Base-by-base conservation (phyloP, 2,329 filamentous ascomycete genomes). In the Ophiosphaerella korrae region DNA sequence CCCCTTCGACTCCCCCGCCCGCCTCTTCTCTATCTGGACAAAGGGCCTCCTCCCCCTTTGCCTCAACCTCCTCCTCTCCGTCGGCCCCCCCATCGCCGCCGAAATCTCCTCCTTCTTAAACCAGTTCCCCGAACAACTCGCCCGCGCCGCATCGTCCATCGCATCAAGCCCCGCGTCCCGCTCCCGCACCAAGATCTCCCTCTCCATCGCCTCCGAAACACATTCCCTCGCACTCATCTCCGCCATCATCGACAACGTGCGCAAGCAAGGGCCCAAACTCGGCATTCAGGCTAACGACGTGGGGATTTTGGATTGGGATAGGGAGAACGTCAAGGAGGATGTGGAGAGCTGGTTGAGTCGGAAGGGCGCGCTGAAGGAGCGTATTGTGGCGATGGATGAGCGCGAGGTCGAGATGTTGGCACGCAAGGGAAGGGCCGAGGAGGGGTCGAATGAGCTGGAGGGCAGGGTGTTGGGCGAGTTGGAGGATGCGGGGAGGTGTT, bases 51-150 rank as follows among this genome's bases (percentile, higher is more conserved):
- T 99, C 3, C 94, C 94, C 0, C 78, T 99, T 14, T 88, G 93
- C 53, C 82, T 99, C 38, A 97, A 97, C 71, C 80, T 99, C 24
- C 82, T 99, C 16, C 85, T 88, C 52, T 86, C 89, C 9, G 85
- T 99, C 14, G 91, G 92, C 9, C 82, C 86, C 1, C 88, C 90
- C 1, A 85, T 96, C 40, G 92, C 92, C 0, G 85, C 88, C 0
- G 94, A 99, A 72, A 85, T 97, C 5, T 84, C 89, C 0, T 87
- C 87, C 50, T 95, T 97, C 68, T 81, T 99, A 24, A 96, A 95
- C 67, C 88, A 92, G 69, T 99, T 96, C 72, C 88, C 90, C 9
- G 83, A 86, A 40, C 86, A 97, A 51, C 81, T 99, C 8, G 75
- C 78, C 36, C 84, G 89, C 26, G 90, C 90, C 11, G 82, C 88